Conservation (phyloP, 2,329 filamentous ascomycete species). For the Aureobasidium melanogenum region DNA sequence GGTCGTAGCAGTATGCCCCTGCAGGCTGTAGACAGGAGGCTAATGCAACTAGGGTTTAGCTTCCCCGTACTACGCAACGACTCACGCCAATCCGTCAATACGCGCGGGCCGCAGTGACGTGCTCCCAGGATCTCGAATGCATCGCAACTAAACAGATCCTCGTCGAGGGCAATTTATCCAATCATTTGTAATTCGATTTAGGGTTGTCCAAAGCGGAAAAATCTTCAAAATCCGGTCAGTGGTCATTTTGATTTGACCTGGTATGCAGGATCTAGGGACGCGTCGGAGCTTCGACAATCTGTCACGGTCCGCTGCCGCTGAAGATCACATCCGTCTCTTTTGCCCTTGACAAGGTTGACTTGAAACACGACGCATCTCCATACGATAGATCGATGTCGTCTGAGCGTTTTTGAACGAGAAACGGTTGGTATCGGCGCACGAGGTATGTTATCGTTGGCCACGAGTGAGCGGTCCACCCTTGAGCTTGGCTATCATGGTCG, state of each 20-base stretch:
- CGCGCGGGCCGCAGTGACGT: conserved; percentile 7
- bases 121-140: neutral
- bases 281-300: neutral
- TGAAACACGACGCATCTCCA: conserved; percentile 3
- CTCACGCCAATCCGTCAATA: neutral
- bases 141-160: neutral
- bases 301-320: neutral
- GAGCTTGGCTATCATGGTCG: neutral
- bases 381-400: neutral
- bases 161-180: neutral
- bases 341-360: neutral
- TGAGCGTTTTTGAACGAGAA: conserved; percentile 1
- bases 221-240: neutral
- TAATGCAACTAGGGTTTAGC: conserved; percentile 9
- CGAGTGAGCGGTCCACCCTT: neutral
- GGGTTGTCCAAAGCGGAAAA: neutral
- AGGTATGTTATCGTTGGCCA: conserved; percentile 3
- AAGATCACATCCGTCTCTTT: conserved; percentile 1
- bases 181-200: neutral
- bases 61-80: conserved; percentile 8
- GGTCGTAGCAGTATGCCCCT: conserved; percentile 1
- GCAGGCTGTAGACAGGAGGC: neutral
- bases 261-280: neutral
- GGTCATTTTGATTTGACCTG: neutral
- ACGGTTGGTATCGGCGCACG: conserved; percentile 3